A percentile compares a stretch with the other conserved stretches of the same genome.
phyloP scores from a whole-genome alignment of 176 grass and related monocot species.

The Thinopyrum elongatum region DNA sequence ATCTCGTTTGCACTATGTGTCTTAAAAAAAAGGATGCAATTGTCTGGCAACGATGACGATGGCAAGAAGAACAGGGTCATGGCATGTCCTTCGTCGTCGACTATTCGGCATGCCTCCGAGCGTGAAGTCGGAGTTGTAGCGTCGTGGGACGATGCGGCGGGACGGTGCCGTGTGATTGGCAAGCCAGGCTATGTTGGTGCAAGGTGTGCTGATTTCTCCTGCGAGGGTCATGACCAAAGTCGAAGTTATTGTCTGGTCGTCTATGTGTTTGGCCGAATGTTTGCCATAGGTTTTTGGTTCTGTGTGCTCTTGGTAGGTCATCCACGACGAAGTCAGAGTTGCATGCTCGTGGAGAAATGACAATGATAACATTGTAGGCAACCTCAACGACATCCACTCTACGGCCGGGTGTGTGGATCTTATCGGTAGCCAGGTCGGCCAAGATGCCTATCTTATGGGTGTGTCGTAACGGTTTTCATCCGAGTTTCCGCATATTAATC shows the following conservation, averaged over 20 bases:
- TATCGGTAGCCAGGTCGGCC: too few relatives aligned
- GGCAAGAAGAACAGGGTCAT: background rate
- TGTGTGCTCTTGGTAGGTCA: background rate
- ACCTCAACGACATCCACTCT: too few relatives aligned
- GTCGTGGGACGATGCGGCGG: background rate
- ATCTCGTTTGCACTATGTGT: background rate
- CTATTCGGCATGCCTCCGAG: background rate
- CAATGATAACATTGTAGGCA: background rate
- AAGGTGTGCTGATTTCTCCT: background rate
- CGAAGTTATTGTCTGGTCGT: background rate
- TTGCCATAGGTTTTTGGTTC: background rate
- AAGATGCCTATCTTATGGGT: too few relatives aligned
- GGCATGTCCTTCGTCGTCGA: background rate
- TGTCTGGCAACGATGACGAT: background rate
- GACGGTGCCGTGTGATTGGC: background rate
- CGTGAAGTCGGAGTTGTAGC: background rate
- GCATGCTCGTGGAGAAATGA: background rate
- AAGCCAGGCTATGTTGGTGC: background rate
- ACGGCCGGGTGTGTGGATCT: too few relatives aligned
- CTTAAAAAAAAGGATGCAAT: background rate
- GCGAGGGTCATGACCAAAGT: background rate
- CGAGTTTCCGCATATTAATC: too few relatives aligned
- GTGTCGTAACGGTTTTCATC: too few relatives aligned
- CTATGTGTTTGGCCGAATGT: background rate
- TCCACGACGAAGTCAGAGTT: background rate